Percentiles rank a stretch among this genome's conserved stretches.
These are phyloP conservation scores for Chrysanthemum seticuspe DNA, from an alignment of 129 eudicot genomes.

Conservation along the genomic window DNA sequence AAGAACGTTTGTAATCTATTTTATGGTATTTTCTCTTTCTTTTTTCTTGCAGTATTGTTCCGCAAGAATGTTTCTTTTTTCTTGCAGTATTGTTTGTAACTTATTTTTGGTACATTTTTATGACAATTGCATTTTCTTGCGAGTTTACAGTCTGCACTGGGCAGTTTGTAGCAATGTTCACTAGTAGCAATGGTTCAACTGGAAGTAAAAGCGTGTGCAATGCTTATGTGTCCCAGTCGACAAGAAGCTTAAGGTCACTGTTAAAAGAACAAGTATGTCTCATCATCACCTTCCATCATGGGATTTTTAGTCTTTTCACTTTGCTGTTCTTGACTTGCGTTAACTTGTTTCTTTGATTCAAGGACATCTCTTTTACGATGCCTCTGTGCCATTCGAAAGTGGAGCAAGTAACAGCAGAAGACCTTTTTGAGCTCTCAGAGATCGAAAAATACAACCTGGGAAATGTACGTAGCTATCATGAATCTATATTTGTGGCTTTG, in stretches of 20 bases:
- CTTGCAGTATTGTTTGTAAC: constrained; percentile 5
- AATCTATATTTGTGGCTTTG: not conserved
- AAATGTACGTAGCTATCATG: constrained; percentile 42
- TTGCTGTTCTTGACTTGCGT: not conserved
- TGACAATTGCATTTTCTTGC: constrained; percentile 6
- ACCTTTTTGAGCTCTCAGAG: constrained; percentile 91
- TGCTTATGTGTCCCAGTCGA: constrained; percentile 92
- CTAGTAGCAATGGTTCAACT: constrained; percentile 42
- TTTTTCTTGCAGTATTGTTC: not conserved
- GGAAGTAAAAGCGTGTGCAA: constrained; percentile 46
- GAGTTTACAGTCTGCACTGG: constrained; percentile 12
- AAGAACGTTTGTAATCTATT: constrained; percentile 70
- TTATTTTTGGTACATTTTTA: not conserved
- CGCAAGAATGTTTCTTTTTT: not conserved
- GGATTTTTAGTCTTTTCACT: not conserved
- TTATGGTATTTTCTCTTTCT: constrained; percentile 56
- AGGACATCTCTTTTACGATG: constrained; percentile 82
- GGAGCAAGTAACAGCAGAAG: constrained; percentile 84
- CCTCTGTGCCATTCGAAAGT: constrained; percentile 80
- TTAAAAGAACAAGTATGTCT: constrained; percentile 78
- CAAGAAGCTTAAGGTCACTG: constrained; percentile 81
- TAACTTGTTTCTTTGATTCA: constrained; percentile 15
- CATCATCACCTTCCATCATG: not conserved
- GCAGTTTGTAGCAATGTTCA: constrained; percentile 58
- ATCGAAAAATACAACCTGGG: constrained; percentile 80